A percentile compares a stretch with the other conserved stretches of the same genome.
Evolutionary conservation across 2,329 filamentous ascomycete species (phyloP).

Genomic region (Aspergillus chevalieri): DNA sequence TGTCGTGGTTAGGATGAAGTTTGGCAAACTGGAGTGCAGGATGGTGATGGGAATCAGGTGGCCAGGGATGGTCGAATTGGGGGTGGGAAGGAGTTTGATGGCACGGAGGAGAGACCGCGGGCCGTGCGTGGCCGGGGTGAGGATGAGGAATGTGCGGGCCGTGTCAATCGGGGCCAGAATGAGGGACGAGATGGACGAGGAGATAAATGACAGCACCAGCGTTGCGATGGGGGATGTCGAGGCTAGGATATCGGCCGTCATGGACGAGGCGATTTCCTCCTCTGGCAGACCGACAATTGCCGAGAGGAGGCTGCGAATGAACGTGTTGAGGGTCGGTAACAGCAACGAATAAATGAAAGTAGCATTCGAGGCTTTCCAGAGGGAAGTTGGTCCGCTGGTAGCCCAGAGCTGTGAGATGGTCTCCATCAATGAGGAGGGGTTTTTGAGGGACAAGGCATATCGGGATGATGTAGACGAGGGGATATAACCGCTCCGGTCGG

Average conservation of each 20-base stretch:
- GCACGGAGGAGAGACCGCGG: constrained; percentile 73
- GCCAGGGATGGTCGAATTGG: constrained; percentile 61
- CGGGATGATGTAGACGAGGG: constrained; percentile 34
- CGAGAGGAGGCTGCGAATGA: constrained; percentile 83
- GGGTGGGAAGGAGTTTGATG: constrained; percentile 69
- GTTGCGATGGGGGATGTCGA: constrained; percentile 78
- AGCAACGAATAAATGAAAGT: constrained; percentile 89
- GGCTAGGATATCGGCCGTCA: constrained; percentile 67
- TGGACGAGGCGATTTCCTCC: constrained; percentile 49
- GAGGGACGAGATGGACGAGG: constrained; percentile 65
- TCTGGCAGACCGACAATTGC: constrained; percentile 88
- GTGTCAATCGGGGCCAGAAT: constrained; percentile 83
- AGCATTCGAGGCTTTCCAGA: constrained; percentile 90
- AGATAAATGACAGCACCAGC: constrained; percentile 63
- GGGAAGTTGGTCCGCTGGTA: constrained; percentile 80
- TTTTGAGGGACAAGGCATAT: constrained; percentile 65
- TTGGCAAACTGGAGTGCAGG: constrained; percentile 77
- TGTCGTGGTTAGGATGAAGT: constrained; percentile 71
- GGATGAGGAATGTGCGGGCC: constrained; percentile 76
- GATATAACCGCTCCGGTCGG: constrained; percentile 42
- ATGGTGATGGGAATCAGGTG: constrained; percentile 75
- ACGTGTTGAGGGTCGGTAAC: constrained; percentile 81
- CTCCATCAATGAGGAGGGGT: constrained; percentile 74
- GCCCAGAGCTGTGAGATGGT: constrained; percentile 83
- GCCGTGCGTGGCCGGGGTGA: constrained; percentile 69